Conservation (phyloP, 1,284 basidiomycete genomes). For the Ustilago bromivora region DNA sequence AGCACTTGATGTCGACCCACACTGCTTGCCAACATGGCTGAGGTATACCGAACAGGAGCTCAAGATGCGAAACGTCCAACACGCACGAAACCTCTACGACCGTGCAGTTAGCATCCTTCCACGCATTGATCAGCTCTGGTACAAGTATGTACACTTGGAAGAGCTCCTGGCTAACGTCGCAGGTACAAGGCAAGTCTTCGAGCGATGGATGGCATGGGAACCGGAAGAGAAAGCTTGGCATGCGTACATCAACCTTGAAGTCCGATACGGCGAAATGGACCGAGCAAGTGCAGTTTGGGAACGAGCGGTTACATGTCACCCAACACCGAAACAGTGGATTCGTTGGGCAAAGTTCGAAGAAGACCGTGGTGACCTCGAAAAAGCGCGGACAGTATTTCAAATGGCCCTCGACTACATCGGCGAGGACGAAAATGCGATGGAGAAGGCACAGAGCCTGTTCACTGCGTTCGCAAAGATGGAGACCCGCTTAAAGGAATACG, state of each 20-base stretch:
- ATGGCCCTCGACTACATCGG: constrained; percentile 97
- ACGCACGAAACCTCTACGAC: constrained; percentile 95
- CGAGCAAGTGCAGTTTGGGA: constrained; percentile 93
- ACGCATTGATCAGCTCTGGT: constrained; percentile 87
- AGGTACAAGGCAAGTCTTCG: constrained; percentile 95
- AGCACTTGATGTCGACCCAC: constrained; percentile 92
- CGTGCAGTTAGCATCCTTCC: constrained; percentile 94
- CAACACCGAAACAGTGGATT: constrained; percentile 95
- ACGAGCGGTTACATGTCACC: constrained; percentile 90
- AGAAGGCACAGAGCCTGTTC: constrained; percentile 96
- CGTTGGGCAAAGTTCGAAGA: constrained; percentile 98
- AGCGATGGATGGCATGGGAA: constrained; percentile 99
- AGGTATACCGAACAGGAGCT: constrained; percentile 98
- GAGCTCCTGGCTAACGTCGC: constrained; percentile 95
- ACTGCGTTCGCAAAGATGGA: constrained; percentile 98
- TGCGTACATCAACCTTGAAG: constrained; percentile 95
- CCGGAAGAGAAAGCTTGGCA: constrained; percentile 99
- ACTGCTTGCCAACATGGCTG: constrained; percentile 90
- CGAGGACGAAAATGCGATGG: constrained; percentile 95
- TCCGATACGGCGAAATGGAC: constrained; percentile 90
- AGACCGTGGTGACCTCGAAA: constrained; percentile 81
- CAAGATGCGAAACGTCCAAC: constrained; percentile 95
- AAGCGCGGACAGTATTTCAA: constrained; percentile 94
- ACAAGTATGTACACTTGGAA: constrained; percentile 98
- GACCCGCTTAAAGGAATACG: constrained; percentile 92